Conservation (phyloP, 1,139 yeast genomes). For the Candida glucosophila region DNA sequence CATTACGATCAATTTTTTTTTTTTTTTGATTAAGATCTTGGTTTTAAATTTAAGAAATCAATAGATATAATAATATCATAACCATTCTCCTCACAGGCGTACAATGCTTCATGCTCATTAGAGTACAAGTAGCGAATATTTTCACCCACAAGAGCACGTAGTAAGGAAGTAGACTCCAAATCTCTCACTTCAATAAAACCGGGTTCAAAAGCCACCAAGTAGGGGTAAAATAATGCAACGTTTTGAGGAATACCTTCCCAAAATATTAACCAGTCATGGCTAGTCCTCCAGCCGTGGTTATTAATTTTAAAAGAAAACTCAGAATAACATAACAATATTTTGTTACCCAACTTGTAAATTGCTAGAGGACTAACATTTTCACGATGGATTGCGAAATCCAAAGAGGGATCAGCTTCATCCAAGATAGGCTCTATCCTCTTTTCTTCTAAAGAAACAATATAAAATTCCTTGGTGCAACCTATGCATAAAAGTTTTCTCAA, state of each 20-base stretch:
- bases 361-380: slow-evolving; percentile 81
- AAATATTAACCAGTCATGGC: slow-evolving; percentile 87
- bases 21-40: slow-evolving; percentile 1
- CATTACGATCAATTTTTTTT: no score
- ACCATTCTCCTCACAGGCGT: slow-evolving; percentile 88
- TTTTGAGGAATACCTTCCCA: slow-evolving; percentile 97
- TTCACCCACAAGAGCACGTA: slow-evolving; percentile 90
- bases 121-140: slow-evolving; percentile 83
- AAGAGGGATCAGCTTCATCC: slow-evolving; percentile 94
- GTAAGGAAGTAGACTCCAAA: slow-evolving; percentile 76
- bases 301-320: slow-evolving; percentile 93
- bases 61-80: slow-evolving; percentile 85
- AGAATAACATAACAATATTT: slow-evolving; percentile 78
- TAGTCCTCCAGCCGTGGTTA: slow-evolving; percentile 92
- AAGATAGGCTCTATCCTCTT: slow-evolving; percentile 67
- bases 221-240: slow-evolving; percentile 91
- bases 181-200: slow-evolving; percentile 89
- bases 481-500: slow-evolving; percentile 82
- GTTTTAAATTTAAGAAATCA: slow-evolving; percentile 61
- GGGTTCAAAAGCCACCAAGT: slow-evolving; percentile 80
- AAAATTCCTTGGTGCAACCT: slow-evolving; percentile 95
- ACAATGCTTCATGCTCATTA: slow-evolving; percentile 87
- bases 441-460: slow-evolving; percentile 78
- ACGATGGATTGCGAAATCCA: slow-evolving; percentile 87
- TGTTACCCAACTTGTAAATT: slow-evolving; percentile 81